Evolutionary conservation across 768 basidiomycete genomes (phyloP).

Genomic region (Leccinum boreale): DNA sequence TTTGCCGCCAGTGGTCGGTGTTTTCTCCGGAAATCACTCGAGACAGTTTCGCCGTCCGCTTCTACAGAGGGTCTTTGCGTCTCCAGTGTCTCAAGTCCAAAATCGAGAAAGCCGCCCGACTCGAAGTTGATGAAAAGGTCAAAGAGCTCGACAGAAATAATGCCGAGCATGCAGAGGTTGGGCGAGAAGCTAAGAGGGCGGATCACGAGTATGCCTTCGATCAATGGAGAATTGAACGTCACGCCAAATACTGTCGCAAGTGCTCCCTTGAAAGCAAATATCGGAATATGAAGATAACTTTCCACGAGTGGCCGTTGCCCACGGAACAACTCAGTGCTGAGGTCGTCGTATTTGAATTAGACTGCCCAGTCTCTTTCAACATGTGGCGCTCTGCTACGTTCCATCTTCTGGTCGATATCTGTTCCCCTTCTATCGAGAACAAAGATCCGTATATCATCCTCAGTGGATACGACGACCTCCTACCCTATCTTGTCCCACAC

Average conservation of each 20-base stretch:
- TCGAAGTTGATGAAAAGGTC: background rate
- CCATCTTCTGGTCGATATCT: conserved; percentile 32
- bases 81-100: conserved; percentile 24
- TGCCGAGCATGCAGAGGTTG: background rate
- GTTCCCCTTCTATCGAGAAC: background rate
- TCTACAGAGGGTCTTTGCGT: conserved; percentile 24
- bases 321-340: conserved; percentile 15
- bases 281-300: background rate
- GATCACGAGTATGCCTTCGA: background rate
- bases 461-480: conserved; percentile 9
- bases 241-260: background rate
- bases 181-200: background rate
- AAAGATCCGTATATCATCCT: conserved; percentile 16
- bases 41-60: conserved; percentile 33
- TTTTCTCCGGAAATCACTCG: conserved; percentile 21
- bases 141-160: background rate
- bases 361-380: conserved; percentile 37
- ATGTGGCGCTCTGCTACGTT: conserved; percentile 45
- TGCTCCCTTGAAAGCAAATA: background rate
- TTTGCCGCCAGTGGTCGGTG: conserved; percentile 22
- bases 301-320: conserved; percentile 35
- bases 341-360: conserved; percentile 41
- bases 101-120: conserved; percentile 22
- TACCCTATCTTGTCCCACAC: conserved; percentile 14
- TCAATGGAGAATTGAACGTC: background rate